Base-by-base conservation (phyloP, 2,329 filamentous ascomycete genomes). In the Monilinia aucupariae region DNA sequence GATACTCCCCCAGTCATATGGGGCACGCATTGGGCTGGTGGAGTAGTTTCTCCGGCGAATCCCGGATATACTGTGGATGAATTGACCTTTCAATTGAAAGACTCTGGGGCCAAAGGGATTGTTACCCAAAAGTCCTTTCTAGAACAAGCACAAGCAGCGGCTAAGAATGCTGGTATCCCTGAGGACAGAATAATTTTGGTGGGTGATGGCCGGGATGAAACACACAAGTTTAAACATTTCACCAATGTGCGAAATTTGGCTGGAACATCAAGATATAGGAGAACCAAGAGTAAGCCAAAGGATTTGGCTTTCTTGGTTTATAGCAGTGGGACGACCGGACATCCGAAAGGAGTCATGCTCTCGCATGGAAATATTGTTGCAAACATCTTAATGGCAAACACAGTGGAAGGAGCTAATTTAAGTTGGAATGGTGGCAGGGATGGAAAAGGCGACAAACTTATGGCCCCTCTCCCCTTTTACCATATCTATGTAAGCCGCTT, bases 331-430 rank as follows among this genome's bases (percentile, higher is more conserved):
- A 97, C 93, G 0, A 97, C 93, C 0, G 93, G 93, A 2, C 78
- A 92, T 58, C 92, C 93, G 0, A 97, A 97, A 76, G 93, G 92
- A 20, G 93, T 97, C 17, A 89, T 91, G 83, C 80, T 97, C 39
- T 89, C 85, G 9, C 93, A 97, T 75, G 75, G 78, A 67, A 97
- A 97, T 74, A 86, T 96, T 64, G 83, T 96, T 13, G 78, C 90
- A 64, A 96, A 96, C 74, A 73, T 86, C 8, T 68, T 83, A 37
- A 87, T 90, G 75, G 72, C 81, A 34, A 74, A 75, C 1, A 71
- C 76, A 32, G 77, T 81, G 5, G 87, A 91, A 63, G 78, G 76
- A 1, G 78, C 77, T 0, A 79, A 85, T 50, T 74, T 90, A 61
- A 78, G 76, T 25, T 83, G 84, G 74, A 78, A 82, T 47, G 85